phyloP scores from a whole-genome alignment of 2,329 filamentous ascomycete genomes.

The Pyrenophora seminiperda region DNA sequence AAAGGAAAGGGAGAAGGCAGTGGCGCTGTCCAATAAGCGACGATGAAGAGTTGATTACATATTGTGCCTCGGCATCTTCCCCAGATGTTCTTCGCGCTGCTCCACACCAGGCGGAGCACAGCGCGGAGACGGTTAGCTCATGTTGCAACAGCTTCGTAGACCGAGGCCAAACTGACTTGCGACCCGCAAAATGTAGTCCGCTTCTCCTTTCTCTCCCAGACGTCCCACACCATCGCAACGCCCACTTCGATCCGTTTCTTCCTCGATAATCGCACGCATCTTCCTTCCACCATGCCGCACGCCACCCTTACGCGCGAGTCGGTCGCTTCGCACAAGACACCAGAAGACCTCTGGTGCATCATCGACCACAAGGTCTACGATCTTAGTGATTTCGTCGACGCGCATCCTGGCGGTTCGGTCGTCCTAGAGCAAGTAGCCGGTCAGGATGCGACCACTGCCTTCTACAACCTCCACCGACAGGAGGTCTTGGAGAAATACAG shows the following conservation, averaged over 20 bases:
- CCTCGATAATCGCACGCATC: not conserved
- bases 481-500: conserved; percentile 85
- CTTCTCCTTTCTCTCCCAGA: conserved; percentile 6
- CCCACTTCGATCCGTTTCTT: not conserved
- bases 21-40: no score
- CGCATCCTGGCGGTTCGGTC: conserved; percentile 80
- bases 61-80: conserved; percentile 30
- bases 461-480: conserved; percentile 91
- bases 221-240: not conserved
- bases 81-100: conserved; percentile 21
- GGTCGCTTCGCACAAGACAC: conserved; percentile 76
- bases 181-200: conserved; percentile 16
- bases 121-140: conserved; percentile 25
- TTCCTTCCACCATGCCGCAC: conserved; percentile 36
- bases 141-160: no score
- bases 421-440: conserved; percentile 82
- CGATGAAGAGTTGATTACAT: no score
- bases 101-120: conserved; percentile 20
- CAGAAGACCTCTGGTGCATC: conserved; percentile 80
- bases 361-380: conserved; percentile 89
- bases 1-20: no score
- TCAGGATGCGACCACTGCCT: conserved; percentile 78
- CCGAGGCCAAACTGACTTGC: conserved; percentile 24
- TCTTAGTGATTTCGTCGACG: conserved; percentile 81
- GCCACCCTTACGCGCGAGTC: conserved; percentile 57